Percentiles rank a stretch among this genome's conserved stretches.
Conservation (phyloP, 371 early-diverging fungal genomes). For the Apophysomyces trapeziformis region DNA sequence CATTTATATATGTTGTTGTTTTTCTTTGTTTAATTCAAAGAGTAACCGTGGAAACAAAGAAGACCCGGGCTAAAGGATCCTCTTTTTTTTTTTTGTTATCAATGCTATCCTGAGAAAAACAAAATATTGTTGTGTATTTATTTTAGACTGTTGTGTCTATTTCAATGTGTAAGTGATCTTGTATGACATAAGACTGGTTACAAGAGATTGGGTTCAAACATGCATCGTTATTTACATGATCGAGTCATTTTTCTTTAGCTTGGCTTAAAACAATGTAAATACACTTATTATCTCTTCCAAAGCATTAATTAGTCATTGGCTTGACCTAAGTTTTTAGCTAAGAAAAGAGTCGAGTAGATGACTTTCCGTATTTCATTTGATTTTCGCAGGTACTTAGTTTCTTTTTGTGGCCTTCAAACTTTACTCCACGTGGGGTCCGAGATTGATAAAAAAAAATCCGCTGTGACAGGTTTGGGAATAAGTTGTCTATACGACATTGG, state of each 20-base stretch:
- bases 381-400: neutral
- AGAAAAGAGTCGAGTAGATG: neutral
- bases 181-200: constrained; percentile 7
- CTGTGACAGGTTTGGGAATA: constrained; percentile 5
- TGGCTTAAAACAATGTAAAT: neutral
- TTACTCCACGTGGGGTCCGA: constrained; percentile 1
- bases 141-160: too few species aligned
- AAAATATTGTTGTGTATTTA: neutral
- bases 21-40: neutral
- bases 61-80: neutral
- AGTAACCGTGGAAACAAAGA: neutral
- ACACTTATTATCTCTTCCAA: too few species aligned
- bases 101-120: neutral
- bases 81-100: neutral
- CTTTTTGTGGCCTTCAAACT: constrained; percentile 1
- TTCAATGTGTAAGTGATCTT: constrained; percentile 1
- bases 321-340: neutral
- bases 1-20: too few species aligned
- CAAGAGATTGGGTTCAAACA: constrained; percentile 10
- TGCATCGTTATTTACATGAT: neutral
- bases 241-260: neutral
- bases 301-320: too few species aligned
- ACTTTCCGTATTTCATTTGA: neutral
- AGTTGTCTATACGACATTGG: neutral
- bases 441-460: neutral